phyloP scores from a whole-genome alignment of 805 yeast genomes.

The Yamadazyma paraphyllophila region DNA sequence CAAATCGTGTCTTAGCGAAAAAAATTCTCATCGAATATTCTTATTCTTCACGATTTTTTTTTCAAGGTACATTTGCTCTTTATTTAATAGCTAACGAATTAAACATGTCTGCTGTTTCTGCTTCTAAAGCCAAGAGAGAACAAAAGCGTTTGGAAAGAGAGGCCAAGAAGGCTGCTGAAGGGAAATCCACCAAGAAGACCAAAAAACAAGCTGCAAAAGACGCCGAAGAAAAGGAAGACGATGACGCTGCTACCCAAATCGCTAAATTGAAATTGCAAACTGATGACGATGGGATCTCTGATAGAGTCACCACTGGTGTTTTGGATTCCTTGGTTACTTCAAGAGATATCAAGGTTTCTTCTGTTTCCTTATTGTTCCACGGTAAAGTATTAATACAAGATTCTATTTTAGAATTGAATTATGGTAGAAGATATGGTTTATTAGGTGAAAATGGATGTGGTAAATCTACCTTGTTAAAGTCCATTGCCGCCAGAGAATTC shows the following conservation, averaged over 20 bases:
- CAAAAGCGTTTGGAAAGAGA: constrained; percentile 77
- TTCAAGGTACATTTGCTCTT: constrained; percentile 5
- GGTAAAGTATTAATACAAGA: constrained; percentile 96
- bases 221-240: constrained; percentile 51
- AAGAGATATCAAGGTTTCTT: constrained; percentile 88
- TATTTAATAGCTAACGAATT: not conserved
- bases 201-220: constrained; percentile 55
- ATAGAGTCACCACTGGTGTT: constrained; percentile 98
- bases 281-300: constrained; percentile 91
- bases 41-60: constrained; percentile 4
- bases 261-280: constrained; percentile 87
- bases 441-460: constrained; percentile 99
- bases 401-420: constrained; percentile 87
- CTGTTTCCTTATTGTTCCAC: constrained; percentile 91
- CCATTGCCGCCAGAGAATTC: constrained; percentile 93
- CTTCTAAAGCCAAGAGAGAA: constrained; percentile 97
- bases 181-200: constrained; percentile 68
- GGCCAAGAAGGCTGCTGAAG: constrained; percentile 54
- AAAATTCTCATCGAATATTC: constrained; percentile 11
- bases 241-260: constrained; percentile 68
- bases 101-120: constrained; percentile 56
- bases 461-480: constrained; percentile 90
- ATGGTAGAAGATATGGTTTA: constrained; percentile 96
- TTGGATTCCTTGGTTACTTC: constrained; percentile 84
- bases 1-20: constrained; percentile 1